Base-by-base conservation (phyloP, 345 rosid genomes). In the Passiflora organensis region DNA sequence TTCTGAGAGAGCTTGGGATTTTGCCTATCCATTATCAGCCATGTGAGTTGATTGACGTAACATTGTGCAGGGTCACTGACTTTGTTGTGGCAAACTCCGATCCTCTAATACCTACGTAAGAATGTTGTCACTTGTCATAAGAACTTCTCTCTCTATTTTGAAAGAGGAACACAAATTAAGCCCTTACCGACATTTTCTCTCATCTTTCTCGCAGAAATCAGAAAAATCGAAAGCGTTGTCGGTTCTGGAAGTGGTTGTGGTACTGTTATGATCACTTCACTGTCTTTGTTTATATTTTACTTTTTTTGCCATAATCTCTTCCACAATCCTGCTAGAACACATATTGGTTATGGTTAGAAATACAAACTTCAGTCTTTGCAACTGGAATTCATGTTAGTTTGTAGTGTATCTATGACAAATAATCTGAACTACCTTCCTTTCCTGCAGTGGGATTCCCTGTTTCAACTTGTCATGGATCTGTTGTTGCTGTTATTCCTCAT, bases 201-300 rank as follows among this genome's bases (percentile, higher is more conserved):
- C 13, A 41, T 48, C 23, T 49, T 34, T 16, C 36, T 25, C 67
- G 64, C 80, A 91, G 95, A 71, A 70, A 70, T 52, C 67, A 42
- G 54, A 87, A 80, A 69, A 79, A 66, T 19, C 70, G 81, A 66
- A 76, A 75, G 70, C 61, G 82, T 4, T 69, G 86, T 62, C 68
- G 82, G 12, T 79, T 87, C 60, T 87, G 91, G 96, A 82, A 84
- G 59, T 80, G 90, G 97, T 87, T 89, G 42, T 72, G 97, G 96
- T 89, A 78, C 49, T 52, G 17, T 55, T 58, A 28, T 28, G 34
- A 28, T 28, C 34, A 28, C 34, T n/a, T n/a, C n/a, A n/a, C 34
- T 28, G 34, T 8, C 3, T 28, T 8, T 28, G 34, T 28, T 3
- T 28, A 28, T 8, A 8, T 28, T 28, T 2, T 28, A 28, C 34